Percentiles rank a stretch among this genome's conserved stretches.
Evolutionary conservation across 108 stramenopile species (phyloP).

Genomic region (Fistulifera pelliculosa): DNA sequence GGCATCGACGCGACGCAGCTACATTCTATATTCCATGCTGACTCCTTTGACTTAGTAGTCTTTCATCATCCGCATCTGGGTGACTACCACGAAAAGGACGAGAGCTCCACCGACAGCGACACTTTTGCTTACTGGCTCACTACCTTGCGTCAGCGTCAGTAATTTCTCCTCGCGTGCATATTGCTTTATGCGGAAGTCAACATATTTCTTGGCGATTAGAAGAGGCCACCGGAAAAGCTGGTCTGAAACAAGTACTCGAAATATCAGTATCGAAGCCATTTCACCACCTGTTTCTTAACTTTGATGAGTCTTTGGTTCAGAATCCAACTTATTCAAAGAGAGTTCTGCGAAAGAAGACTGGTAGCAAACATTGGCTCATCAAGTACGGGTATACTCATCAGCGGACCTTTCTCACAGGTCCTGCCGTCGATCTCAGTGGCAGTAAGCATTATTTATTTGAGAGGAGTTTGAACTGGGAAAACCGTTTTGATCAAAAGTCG

Average conservation of each 20-base stretch:
- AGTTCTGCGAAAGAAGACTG: constrained; percentile 55
- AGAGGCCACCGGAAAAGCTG: constrained; percentile 23
- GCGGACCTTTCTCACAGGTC: constrained; percentile 39
- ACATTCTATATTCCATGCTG: constrained; percentile 9
- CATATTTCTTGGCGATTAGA: constrained; percentile 44
- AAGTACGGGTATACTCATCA: constrained; percentile 66
- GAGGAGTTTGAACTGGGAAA: no score
- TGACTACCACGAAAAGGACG: constrained; percentile 12
- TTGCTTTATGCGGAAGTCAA: constrained; percentile 56
- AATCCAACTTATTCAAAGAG: no score
- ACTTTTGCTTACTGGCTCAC: constrained; percentile 39
- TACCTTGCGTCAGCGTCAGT: constrained; percentile 48
- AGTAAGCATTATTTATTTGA: constrained; percentile 40
- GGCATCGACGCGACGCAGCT: constrained; percentile 53
- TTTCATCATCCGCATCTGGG: constrained; percentile 76
- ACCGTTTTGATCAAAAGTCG: no score
- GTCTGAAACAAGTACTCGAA: no score
- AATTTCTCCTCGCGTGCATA: no score
- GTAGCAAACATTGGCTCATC: constrained; percentile 40
- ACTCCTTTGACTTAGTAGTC: constrained; percentile 28
- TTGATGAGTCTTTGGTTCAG: no score
- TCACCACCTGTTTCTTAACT: no score
- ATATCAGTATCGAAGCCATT: no score
- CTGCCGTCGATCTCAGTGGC: constrained; percentile 40
- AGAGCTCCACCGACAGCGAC: constrained; percentile 31